Base-by-base conservation (phyloP, 257 asterid species). In the Lycium barbarum region DNA sequence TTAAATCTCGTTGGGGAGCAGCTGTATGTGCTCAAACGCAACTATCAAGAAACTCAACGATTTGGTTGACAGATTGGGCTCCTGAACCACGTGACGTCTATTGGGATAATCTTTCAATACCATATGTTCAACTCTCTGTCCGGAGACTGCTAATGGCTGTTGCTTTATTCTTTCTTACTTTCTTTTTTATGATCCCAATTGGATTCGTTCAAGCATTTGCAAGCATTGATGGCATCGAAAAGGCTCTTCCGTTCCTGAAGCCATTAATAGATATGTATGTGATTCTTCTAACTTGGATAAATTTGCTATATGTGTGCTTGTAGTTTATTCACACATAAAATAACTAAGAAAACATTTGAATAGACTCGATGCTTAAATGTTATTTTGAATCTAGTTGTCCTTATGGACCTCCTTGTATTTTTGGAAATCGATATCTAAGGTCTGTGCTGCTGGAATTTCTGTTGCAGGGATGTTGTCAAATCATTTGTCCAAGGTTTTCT, bases 1-100 rank as follows among this genome's bases (percentile, higher is more conserved):
- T 95, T 63, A 92, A 89, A 84, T 91, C 97, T n/a, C 91, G 99
- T 79, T 93, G 97, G 97, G 99, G 97, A 80, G 97, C 99, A 9
- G 99, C 97, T 22, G 95, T 95, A 43, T 94, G 99, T 84, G 95
- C 98, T 57, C 99, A 95, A 87, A 95, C 99, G 22, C 98, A 93
- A 81, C 98, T 91, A 84, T 38, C 97, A 35, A 87, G 92, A 55
- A 90, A 95, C 88, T 95, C 98, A 40, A 91, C 93, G 15, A 26
- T 88, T 55, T 95, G 99, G 99, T 89, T 93, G 61, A 95, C 98
- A 1, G 95, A 94, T 72, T 94, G 99, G 99, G 99, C 99, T 45
- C 97, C 99, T 14, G 99, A 94, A 82, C 99, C 98, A 18, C 92
- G 96, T 59, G 98, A 95, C 80, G 93, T 95, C 68, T 93, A 88